Conservation (phyloP, 2,329 filamentous ascomycete genomes). For the Xylariaceae sp. region DNA sequence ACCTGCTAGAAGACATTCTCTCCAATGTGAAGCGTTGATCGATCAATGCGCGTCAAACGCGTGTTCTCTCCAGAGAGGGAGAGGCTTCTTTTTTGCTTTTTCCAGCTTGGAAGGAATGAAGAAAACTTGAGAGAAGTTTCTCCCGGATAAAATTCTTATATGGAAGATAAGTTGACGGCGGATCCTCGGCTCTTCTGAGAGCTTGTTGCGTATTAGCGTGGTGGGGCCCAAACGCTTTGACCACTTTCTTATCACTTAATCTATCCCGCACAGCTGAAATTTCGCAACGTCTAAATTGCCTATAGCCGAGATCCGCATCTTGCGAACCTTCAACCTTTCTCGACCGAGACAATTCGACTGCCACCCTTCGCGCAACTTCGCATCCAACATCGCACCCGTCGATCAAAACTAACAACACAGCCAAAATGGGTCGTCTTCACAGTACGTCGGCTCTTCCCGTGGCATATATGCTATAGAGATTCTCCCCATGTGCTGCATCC, state of each 20-base stretch:
- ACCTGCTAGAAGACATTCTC: not conserved
- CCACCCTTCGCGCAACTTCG: constrained; percentile 15
- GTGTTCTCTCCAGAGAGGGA: not conserved
- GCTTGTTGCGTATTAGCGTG: not conserved
- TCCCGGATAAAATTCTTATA: constrained; percentile 7
- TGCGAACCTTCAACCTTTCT: constrained; percentile 12
- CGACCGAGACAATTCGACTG: constrained; percentile 26
- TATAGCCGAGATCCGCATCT: constrained; percentile 17
- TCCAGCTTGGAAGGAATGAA: not conserved
- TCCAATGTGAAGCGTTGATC: not conserved
- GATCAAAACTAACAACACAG: constrained; percentile 37
- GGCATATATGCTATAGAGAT: not conserved
- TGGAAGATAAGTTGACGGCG: constrained; percentile 5
- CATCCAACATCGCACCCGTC: constrained; percentile 4
- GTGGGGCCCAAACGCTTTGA: constrained; percentile 13
- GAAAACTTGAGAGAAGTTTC: not conserved
- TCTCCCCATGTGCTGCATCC: not conserved
- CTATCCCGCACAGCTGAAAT: constrained; percentile 14
- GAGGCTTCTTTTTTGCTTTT: not conserved
- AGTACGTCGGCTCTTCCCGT: constrained; percentile 55
- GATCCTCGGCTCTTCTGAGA: constrained; percentile 13
- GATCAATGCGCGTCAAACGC: not conserved
- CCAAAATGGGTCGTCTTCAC: constrained; percentile 92
- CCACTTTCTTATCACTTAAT: constrained; percentile 18
- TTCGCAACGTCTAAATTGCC: constrained; percentile 20